These are phyloP conservation scores for Physaria fendleri DNA, from an alignment of 345 rosid species.

Conservation along the genomic window DNA sequence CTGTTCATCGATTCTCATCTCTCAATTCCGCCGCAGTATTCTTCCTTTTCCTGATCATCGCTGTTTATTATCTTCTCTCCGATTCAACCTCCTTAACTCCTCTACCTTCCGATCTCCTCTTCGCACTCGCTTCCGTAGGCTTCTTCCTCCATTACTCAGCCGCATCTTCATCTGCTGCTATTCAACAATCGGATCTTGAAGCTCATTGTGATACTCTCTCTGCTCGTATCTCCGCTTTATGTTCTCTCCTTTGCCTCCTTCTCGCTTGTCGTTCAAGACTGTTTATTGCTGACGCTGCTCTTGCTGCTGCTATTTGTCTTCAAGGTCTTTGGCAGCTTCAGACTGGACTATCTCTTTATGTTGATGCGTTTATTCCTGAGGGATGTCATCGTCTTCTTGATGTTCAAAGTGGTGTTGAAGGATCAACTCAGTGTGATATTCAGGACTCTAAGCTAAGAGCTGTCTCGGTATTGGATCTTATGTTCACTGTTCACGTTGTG, in stretches of 20 bases:
- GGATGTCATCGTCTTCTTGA: constrained; percentile 79
- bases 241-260: constrained; percentile 53
- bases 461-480: constrained; percentile 73
- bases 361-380: constrained; percentile 79
- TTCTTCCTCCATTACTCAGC: constrained; percentile 69
- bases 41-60: constrained; percentile 75
- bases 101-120: constrained; percentile 70
- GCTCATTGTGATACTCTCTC: constrained; percentile 73
- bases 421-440: constrained; percentile 79
- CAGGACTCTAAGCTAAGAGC: constrained; percentile 75
- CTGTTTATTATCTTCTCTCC: constrained; percentile 54
- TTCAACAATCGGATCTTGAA: constrained; percentile 77
- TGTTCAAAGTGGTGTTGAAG: constrained; percentile 67
- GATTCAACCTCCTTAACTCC: constrained; percentile 56
- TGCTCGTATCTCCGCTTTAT: constrained; percentile 52
- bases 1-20: constrained; percentile 77
- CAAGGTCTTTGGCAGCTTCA: constrained; percentile 90
- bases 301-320: constrained; percentile 59
- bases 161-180: constrained; percentile 54
- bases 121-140: constrained; percentile 66
- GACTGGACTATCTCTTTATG: constrained; percentile 82
- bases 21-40: constrained; percentile 73
- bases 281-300: constrained; percentile 65
- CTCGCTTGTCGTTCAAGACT: constrained; percentile 64
- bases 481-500: constrained; percentile 64